Evolutionary conservation across 2,329 filamentous ascomycete genomes (phyloP).

Genomic region (Colletotrichum sp.): DNA sequence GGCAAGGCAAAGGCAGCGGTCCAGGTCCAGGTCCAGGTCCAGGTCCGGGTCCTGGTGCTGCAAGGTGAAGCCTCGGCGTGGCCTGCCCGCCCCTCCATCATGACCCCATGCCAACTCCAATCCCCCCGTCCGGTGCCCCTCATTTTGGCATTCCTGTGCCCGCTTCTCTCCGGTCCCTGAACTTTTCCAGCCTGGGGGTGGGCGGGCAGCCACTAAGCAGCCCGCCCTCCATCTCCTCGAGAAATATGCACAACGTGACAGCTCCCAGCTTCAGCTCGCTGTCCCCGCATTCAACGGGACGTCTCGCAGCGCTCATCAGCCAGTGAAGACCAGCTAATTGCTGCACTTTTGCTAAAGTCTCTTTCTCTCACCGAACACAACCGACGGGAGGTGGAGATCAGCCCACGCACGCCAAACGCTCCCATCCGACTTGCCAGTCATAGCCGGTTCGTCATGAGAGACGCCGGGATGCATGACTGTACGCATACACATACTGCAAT

Average conservation of each 20-base stretch:
- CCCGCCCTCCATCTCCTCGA: not conserved
- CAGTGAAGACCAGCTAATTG: not conserved
- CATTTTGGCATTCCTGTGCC: conserved; percentile 14
- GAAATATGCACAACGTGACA: not conserved
- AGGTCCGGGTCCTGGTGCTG: not conserved
- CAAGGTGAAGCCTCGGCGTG: not conserved
- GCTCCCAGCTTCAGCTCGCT: not conserved
- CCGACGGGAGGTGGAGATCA: conserved; percentile 11
- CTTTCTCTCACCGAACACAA: conserved; percentile 14
- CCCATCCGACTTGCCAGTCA: conserved; percentile 7
- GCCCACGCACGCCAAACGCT: not conserved
- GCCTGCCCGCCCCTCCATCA: conserved; percentile 5
- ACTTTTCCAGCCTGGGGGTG: not conserved
- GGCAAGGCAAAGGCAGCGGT: not conserved
- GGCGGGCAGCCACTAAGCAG: not conserved
- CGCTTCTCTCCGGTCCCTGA: conserved; percentile 18
- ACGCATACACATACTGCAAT: not conserved
- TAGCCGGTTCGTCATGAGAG: conserved; percentile 7
- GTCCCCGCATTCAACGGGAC: conserved; percentile 14
- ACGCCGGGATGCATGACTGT: not conserved
- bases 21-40: not conserved
- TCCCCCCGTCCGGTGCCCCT: conserved; percentile 12
- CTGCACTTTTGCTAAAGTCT: not conserved
- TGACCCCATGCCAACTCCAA: conserved; percentile 8
- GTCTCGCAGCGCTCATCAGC: not conserved